These are phyloP conservation scores for Lotmaria passim DNA, from an alignment of 208 protist species.

Conservation along the genomic window DNA sequence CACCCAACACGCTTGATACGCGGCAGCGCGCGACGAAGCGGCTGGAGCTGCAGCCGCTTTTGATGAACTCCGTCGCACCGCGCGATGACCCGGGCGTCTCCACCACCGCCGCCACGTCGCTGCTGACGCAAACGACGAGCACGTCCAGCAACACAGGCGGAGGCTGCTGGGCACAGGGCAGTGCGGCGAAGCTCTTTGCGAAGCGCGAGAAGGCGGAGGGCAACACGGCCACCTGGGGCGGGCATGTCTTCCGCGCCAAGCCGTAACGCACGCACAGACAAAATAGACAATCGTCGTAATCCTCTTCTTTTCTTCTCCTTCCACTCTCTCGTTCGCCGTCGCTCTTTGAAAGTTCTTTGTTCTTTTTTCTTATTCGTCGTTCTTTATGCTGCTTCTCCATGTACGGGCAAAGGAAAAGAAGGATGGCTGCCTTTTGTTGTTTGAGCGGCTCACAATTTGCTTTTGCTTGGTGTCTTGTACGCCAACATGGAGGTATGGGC, in stretches of 20 bases:
- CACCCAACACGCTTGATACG: conserved; percentile 71
- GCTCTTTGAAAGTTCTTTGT: too few relatives aligned
- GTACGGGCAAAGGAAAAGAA: not conserved
- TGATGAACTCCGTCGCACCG: conserved; percentile 12
- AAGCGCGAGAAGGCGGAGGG: conserved; percentile 11
- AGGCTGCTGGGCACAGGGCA: conserved; percentile 51
- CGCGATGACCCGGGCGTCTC: not conserved
- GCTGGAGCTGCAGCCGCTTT: conserved; percentile 35
- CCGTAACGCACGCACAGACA: not conserved
- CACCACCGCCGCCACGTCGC: conserved; percentile 3
- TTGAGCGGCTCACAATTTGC: too few relatives aligned
- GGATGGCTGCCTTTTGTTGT: too few relatives aligned
- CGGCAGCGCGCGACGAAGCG: conserved; percentile 76
- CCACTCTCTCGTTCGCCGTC: too few relatives aligned
- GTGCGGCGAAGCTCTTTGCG: conserved; percentile 48
- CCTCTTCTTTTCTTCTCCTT: not conserved
- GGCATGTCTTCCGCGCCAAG: conserved; percentile 50
- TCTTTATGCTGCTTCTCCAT: not conserved
- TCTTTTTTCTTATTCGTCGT: not conserved
- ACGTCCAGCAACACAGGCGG: conserved; percentile 15
- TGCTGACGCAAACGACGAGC: conserved; percentile 11
- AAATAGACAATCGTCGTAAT: not conserved
- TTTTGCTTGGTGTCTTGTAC: too few relatives aligned
- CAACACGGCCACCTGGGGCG: conserved; percentile 49
- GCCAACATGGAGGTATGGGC: too few relatives aligned